phyloP scores from a whole-genome alignment of 768 basidiomycete genomes.

The Obba rivulosa region DNA sequence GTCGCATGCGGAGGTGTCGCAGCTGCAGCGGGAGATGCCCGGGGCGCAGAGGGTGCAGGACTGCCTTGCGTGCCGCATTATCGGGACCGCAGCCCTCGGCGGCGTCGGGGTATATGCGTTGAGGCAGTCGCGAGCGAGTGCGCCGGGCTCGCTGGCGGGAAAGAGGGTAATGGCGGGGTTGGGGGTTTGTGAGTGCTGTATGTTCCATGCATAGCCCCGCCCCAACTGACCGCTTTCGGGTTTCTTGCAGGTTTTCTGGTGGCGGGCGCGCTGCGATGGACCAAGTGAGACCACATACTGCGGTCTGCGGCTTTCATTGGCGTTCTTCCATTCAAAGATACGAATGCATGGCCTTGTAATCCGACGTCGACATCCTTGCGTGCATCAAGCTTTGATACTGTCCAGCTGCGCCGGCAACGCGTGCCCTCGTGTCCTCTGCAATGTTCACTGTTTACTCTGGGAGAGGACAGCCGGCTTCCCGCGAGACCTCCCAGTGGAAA shows the following conservation, averaged over 20 bases:
- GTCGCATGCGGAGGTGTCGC: too few species aligned
- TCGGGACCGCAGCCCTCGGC: constrained; percentile 60
- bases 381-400: too few species aligned
- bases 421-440: too few species aligned
- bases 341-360: too few species aligned
- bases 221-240: too few species aligned
- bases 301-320: not conserved
- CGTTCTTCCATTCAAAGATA: too few species aligned
- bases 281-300: not conserved
- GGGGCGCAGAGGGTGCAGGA: constrained; percentile 27
- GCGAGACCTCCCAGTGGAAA: too few species aligned
- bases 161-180: constrained; percentile 58
- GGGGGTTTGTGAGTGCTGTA: constrained; percentile 50
- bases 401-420: too few species aligned
- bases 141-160: constrained; percentile 55
- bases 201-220: not conserved
- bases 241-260: constrained; percentile 16
- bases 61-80: constrained; percentile 65
- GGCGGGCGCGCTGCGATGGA: constrained; percentile 17
- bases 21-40: too few species aligned
- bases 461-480: too few species aligned
- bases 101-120: constrained; percentile 66
- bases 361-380: too few species aligned
- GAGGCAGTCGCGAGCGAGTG: constrained; percentile 53
- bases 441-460: too few species aligned